Conservation (phyloP, 148 eudicot species). For the Amaranthus hypochondriacus region DNA sequence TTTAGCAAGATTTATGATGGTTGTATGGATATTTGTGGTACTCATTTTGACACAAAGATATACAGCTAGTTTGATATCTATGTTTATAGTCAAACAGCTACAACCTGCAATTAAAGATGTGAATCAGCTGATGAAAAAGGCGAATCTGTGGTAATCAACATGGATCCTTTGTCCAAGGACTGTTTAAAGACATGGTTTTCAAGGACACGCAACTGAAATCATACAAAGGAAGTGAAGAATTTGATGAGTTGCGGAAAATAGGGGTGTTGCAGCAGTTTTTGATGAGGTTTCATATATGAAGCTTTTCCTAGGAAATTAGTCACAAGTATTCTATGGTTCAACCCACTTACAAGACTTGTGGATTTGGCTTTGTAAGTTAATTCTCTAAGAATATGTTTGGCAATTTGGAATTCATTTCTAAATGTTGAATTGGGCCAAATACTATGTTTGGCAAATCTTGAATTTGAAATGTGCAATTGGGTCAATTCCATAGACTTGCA, state of each 20-base stretch:
- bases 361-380: constrained; percentile 4
- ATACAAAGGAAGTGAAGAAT: constrained; percentile 11
- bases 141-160: constrained; percentile 27
- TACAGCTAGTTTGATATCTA: constrained; percentile 34
- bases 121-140: constrained; percentile 19
- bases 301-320: no score
- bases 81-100: constrained; percentile 35
- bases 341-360: constrained; percentile 23
- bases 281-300: constrained; percentile 21
- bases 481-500: no score
- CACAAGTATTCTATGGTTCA: constrained; percentile 20
- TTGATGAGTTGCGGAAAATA: constrained; percentile 22
- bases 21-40: constrained; percentile 32
- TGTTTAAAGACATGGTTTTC: constrained; percentile 10
- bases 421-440: no score
- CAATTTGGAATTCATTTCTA: no score
- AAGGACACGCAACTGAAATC: constrained; percentile 16
- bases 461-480: no score
- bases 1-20: constrained; percentile 14
- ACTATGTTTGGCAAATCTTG: no score
- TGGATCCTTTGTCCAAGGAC: constrained; percentile 29
- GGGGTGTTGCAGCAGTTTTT: constrained; percentile 29
- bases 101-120: constrained; percentile 19
- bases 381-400: no score
- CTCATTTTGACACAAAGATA: constrained; percentile 33